Evolutionary conservation across 495 filamentous ascomycete species (phyloP).

Genomic region (Saxophila tyrrhenica): DNA sequence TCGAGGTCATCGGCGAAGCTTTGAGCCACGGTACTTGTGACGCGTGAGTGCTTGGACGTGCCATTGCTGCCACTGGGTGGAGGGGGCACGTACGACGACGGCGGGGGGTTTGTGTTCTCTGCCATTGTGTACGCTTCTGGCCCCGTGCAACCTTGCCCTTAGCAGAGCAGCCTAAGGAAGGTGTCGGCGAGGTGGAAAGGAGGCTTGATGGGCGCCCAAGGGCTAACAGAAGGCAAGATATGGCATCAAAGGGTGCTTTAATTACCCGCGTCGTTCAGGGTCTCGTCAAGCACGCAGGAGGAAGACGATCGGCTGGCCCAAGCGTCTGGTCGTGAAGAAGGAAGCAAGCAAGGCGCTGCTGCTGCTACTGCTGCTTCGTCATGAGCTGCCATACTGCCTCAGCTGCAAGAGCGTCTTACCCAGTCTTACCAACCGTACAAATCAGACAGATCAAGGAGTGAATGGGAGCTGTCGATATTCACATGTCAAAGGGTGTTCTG

Average conservation of each 20-base stretch:
- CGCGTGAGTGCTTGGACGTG: conserved; percentile 14
- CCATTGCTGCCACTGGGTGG: conserved; percentile 5
- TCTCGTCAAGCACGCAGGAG: not conserved
- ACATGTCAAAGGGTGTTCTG: too few relatives aligned
- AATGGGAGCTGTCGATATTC: too few relatives aligned
- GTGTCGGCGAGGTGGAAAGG: too few relatives aligned
- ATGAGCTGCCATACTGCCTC: too few relatives aligned
- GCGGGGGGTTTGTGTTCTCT: conserved; percentile 35
- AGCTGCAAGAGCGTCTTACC: too few relatives aligned
- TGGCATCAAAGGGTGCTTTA: not conserved
- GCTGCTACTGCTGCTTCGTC: conserved; percentile 4
- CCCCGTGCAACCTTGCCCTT: too few relatives aligned
- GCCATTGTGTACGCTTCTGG: not conserved
- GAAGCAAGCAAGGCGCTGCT: not conserved
- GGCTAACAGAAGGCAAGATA: not conserved
- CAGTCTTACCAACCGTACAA: too few relatives aligned
- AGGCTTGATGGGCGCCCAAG: too few relatives aligned
- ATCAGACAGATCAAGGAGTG: too few relatives aligned
- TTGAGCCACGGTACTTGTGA: conserved; percentile 66
- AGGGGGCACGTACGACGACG: conserved; percentile 59
- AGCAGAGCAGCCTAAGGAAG: too few relatives aligned
- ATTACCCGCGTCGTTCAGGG: not conserved
- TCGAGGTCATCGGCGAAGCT: conserved; percentile 79
- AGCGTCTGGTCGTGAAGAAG: not conserved
- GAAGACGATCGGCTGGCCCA: not conserved